A percentile compares a stretch with the other conserved stretches of the same genome.
phyloP scores from a whole-genome alignment of 1,284 basidiomycete species.

The Malassezia cuniculi region DNA sequence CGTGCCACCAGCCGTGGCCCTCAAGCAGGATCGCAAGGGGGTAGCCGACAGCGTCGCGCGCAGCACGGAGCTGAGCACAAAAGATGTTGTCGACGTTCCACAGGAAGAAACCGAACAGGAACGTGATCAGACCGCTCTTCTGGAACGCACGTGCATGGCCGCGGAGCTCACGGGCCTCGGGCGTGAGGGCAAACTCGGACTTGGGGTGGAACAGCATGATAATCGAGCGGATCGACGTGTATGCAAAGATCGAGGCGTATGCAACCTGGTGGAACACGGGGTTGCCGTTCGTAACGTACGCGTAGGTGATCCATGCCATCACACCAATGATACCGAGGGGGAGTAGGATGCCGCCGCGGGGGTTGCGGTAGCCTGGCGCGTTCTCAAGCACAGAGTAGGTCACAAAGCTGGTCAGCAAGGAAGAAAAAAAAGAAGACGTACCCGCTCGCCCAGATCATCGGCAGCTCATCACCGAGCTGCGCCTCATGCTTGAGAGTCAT shows the following conservation, averaged over 20 bases:
- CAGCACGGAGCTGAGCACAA: slow-evolving; percentile 37
- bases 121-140: slow-evolving; percentile 31
- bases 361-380: slow-evolving; percentile 14
- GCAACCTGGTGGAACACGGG: slow-evolving; percentile 51
- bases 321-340: slow-evolving; percentile 15
- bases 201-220: slow-evolving; percentile 24
- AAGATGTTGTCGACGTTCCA: slow-evolving; percentile 52
- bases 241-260: slow-evolving; percentile 47
- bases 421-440: slow-evolving; percentile 1
- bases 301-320: slow-evolving; percentile 23
- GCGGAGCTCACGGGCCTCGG: slow-evolving; percentile 5
- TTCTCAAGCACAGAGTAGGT: slow-evolving; percentile 35
- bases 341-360: slow-evolving; percentile 16
- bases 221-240: slow-evolving; percentile 31
- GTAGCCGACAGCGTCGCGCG: slow-evolving; percentile 23
- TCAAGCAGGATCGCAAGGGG: slow-evolving; percentile 27
- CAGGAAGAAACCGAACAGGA: slow-evolving; percentile 47
- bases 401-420: slow-evolving; percentile 19
- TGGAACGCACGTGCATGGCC: slow-evolving; percentile 10
- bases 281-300: slow-evolving; percentile 48
- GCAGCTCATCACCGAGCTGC: slow-evolving; percentile 42
- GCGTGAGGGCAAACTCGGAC: slow-evolving; percentile 16
- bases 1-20: slow-evolving; percentile 49
- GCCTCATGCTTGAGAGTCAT: slow-evolving; percentile 36
- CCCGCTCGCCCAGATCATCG: slow-evolving; percentile 44